Conservation (phyloP, 2,329 filamentous ascomycete species). For the Phoma sp. region DNA sequence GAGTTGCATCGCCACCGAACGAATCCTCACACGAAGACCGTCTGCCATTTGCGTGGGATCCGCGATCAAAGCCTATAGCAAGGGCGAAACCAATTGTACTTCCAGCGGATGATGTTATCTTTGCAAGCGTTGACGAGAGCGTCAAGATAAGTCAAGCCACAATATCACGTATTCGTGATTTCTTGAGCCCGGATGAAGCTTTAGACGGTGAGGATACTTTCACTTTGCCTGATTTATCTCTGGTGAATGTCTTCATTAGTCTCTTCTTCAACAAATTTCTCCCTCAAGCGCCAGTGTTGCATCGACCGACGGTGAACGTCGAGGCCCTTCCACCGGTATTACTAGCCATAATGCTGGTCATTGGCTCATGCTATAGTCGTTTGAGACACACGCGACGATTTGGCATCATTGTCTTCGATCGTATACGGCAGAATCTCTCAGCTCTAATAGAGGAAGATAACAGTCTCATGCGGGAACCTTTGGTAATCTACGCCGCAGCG, state of each 20-base stretch:
- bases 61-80: slow-evolving; percentile 4
- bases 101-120: slow-evolving; percentile 6
- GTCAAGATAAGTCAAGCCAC: not conserved
- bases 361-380: slow-evolving; percentile 14
- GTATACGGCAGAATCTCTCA: slow-evolving; percentile 6
- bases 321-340: slow-evolving; percentile 1
- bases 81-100: slow-evolving; percentile 14
- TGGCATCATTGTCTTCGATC: slow-evolving; percentile 13
- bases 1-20: slow-evolving; percentile 10
- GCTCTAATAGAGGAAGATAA: slow-evolving; percentile 11
- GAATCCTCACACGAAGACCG: slow-evolving; percentile 14
- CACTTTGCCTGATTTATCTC: slow-evolving; percentile 4
- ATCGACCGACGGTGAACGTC: not conserved
- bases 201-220: not conserved
- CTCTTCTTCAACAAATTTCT: slow-evolving; percentile 8
- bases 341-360: slow-evolving; percentile 11
- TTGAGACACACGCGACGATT: slow-evolving; percentile 13
- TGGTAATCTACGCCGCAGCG: slow-evolving; percentile 5
- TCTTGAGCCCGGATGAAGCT: not conserved
- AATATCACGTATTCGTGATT: not conserved
- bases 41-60: slow-evolving; percentile 13
- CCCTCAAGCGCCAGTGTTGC: slow-evolving; percentile 9
- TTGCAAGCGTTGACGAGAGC: not conserved
- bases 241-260: slow-evolving; percentile 14
- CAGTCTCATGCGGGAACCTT: slow-evolving; percentile 12